Evolutionary conservation across 1,139 yeast genomes (phyloP).

Genomic region (Candida tetrigidarum): DNA sequence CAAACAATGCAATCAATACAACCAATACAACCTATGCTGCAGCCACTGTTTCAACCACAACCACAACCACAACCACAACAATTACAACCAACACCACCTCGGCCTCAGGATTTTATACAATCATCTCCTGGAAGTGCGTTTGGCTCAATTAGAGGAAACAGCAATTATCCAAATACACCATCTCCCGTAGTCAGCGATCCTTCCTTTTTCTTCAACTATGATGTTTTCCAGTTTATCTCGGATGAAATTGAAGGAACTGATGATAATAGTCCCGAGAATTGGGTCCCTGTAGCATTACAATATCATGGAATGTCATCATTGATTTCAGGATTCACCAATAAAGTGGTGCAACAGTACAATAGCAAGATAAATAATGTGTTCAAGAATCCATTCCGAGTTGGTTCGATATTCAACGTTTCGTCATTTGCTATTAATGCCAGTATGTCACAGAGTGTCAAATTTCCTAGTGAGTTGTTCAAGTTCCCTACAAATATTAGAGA

Average conservation of each 20-base stretch:
- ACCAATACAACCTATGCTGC: not conserved
- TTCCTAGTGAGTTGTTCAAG: constrained; percentile 22
- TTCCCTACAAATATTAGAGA: constrained; percentile 23
- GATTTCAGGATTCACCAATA: constrained; percentile 26
- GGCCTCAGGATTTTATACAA: not conserved
- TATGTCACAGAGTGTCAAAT: constrained; percentile 16
- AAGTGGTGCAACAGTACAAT: constrained; percentile 19
- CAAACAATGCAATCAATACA: not conserved
- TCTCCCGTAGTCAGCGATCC: constrained; percentile 20
- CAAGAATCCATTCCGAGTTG: constrained; percentile 27
- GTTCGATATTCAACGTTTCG: constrained; percentile 27
- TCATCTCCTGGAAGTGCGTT: constrained; percentile 1
- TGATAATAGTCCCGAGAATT: constrained; percentile 11
- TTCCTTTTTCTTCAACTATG: constrained; percentile 23
- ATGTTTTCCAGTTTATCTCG: constrained; percentile 21
- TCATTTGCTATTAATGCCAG: constrained; percentile 24
- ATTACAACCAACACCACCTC: constrained; percentile 12
- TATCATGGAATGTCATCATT: constrained; percentile 27
- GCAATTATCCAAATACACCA: constrained; percentile 9
- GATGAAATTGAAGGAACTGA: constrained; percentile 22
- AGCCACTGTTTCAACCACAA: not conserved
- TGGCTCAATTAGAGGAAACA: constrained; percentile 1
- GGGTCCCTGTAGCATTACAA: constrained; percentile 28
- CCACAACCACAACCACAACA: constrained; percentile 2
- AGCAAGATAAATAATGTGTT: constrained; percentile 12